Percentiles rank a stretch among this genome's conserved stretches.
phyloP scores from a whole-genome alignment of 768 basidiomycete species.

The Serendipita vermifera region DNA sequence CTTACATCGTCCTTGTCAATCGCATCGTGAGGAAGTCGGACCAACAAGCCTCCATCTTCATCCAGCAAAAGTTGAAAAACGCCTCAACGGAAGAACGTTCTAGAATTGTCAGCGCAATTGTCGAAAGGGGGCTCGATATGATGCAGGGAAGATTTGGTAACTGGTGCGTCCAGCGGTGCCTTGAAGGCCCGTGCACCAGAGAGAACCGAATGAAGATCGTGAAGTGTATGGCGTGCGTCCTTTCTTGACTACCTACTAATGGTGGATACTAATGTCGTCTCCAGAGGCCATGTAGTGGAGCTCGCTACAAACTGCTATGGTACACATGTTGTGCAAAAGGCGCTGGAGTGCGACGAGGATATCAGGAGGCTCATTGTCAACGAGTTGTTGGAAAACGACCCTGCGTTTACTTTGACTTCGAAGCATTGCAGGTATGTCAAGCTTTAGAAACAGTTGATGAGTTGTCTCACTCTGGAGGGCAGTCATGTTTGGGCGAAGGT shows the following conservation, averaged over 20 bases:
- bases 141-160: conserved; percentile 76
- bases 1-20: conserved; percentile 66
- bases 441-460: not conserved
- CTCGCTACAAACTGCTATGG: conserved; percentile 83
- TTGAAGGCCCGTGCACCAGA: conserved; percentile 61
- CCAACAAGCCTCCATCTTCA: conserved; percentile 80
- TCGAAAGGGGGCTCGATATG: conserved; percentile 76
- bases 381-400: conserved; percentile 71
- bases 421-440: conserved; percentile 37
- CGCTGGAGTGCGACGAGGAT: conserved; percentile 82
- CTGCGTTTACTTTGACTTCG: conserved; percentile 74
- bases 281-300: conserved; percentile 69
- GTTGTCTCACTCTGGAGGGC: conserved; percentile 25
- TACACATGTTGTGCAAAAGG: conserved; percentile 81
- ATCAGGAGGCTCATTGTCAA: conserved; percentile 71
- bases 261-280: not conserved
- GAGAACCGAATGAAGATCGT: conserved; percentile 75
- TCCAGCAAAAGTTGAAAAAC: conserved; percentile 83
- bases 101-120: conserved; percentile 81
- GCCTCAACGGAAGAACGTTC: conserved; percentile 62
- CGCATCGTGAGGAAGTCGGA: conserved; percentile 84
- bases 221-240: conserved; percentile 62
- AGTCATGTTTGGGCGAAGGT: conserved; percentile 91
- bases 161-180: conserved; percentile 80
- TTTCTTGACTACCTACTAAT: not conserved